Conservation (phyloP, 2,329 filamentous ascomycete species). For the Aspergillus pseudotamarii region DNA sequence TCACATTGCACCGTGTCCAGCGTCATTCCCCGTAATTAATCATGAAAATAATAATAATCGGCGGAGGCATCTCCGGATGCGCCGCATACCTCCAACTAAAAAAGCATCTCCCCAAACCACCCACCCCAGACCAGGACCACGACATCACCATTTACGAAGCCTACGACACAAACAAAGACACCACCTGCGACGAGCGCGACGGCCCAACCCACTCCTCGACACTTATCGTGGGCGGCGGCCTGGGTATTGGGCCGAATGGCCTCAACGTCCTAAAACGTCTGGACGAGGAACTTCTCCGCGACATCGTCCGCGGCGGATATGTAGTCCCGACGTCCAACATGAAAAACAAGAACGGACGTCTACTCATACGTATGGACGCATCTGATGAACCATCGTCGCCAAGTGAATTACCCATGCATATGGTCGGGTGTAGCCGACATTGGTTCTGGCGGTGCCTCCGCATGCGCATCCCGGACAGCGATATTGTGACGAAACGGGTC, state of each 20-base stretch:
- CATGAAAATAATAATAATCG: constrained; percentile 49
- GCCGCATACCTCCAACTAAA: constrained; percentile 43
- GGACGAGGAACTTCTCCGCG: constrained; percentile 36
- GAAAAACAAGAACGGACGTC: constrained; percentile 38
- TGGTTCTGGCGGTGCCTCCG: constrained; percentile 42
- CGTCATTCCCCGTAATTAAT: background rate
- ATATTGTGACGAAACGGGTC: constrained; percentile 39
- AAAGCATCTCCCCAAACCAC: constrained; percentile 39
- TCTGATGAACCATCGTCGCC: constrained; percentile 4
- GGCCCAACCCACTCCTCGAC: constrained; percentile 35
- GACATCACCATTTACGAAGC: constrained; percentile 46
- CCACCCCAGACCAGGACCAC: constrained; percentile 19
- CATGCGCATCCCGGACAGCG: constrained; percentile 35
- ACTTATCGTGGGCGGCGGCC: constrained; percentile 41
- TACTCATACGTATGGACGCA: constrained; percentile 31
- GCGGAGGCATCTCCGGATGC: constrained; percentile 47
- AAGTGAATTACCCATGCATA: constrained; percentile 27
- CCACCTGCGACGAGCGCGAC: constrained; percentile 20
- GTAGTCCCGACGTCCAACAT: constrained; percentile 35
- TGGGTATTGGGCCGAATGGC: constrained; percentile 45
- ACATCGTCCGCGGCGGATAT: constrained; percentile 40
- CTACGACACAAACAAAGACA: constrained; percentile 35
- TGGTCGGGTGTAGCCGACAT: constrained; percentile 42
- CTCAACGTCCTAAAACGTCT: constrained; percentile 42
- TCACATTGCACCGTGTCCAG: background rate